phyloP scores from a whole-genome alignment of 2,329 filamentous ascomycete genomes.

The Coleophoma crateriformis region DNA sequence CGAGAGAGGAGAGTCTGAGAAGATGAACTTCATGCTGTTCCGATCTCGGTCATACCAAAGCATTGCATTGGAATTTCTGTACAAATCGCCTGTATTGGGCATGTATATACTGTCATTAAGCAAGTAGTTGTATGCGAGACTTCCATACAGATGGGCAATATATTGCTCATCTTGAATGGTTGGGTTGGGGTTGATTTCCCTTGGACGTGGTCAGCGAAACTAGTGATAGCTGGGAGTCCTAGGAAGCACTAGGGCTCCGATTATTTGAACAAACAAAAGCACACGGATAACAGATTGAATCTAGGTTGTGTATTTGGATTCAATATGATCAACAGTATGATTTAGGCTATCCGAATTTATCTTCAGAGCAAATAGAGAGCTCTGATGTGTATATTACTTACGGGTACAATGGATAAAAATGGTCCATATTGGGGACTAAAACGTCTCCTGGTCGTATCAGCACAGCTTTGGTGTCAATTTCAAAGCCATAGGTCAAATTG shows the following conservation, averaged over 20 bases:
- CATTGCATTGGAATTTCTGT: constrained; percentile 4
- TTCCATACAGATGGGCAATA: constrained; percentile 37
- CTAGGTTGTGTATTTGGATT: too few species aligned
- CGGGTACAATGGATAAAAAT: constrained; percentile 22
- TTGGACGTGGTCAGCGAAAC: too few species aligned
- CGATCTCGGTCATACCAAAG: constrained; percentile 10
- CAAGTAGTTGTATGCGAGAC: constrained; percentile 27
- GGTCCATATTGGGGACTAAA: constrained; percentile 29
- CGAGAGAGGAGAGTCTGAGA: constrained; percentile 27
- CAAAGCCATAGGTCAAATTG: constrained; percentile 36
- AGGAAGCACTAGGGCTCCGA: too few species aligned
- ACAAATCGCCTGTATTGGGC: constrained; percentile 23
- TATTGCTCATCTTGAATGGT: constrained; percentile 31
- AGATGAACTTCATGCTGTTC: constrained; percentile 28
- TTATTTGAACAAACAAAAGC: too few species aligned
- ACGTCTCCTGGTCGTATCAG: constrained; percentile 29
- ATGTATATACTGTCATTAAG: constrained; percentile 11
- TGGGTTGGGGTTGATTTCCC: constrained; percentile 15
- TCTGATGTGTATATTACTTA: too few species aligned
- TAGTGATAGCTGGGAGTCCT: too few species aligned
- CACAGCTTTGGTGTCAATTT: constrained; percentile 28
- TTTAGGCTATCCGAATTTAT: too few species aligned
- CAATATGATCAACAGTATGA: too few species aligned
- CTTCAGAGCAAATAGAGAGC: too few species aligned
- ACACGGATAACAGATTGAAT: too few species aligned